Conservation (phyloP, 345 rosid genomes). For the Chamaenerion angustifolium region DNA sequence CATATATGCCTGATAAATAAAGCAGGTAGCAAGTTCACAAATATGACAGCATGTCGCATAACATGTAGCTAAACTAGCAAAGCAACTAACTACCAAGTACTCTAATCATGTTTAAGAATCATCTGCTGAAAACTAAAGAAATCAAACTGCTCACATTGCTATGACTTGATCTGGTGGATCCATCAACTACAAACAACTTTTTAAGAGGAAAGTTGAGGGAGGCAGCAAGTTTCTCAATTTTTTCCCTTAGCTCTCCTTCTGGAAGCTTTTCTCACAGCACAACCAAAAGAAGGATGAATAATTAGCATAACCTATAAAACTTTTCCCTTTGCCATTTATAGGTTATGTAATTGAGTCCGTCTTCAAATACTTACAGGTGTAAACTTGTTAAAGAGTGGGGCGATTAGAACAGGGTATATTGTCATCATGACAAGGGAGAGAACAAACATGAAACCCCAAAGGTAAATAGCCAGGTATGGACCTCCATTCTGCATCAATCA, state of each 20-base stretch:
- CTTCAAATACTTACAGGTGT: slow-evolving; percentile 59
- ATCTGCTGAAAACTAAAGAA: neutral
- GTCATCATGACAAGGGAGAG: slow-evolving; percentile 98
- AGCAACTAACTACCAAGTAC: neutral
- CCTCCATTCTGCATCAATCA: slow-evolving; percentile 79
- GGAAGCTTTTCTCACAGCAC: slow-evolving; percentile 50
- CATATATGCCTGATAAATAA: slow-evolving; percentile 73
- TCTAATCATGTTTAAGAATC: neutral
- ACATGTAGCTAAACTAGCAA: neutral
- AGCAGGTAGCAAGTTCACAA: neutral
- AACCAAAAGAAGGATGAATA: slow-evolving; percentile 5
- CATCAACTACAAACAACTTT: slow-evolving; percentile 95
- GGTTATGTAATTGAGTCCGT: neutral
- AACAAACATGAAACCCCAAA: slow-evolving; percentile 95
- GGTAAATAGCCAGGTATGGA: slow-evolving; percentile 93
- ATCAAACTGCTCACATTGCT: slow-evolving; percentile 71
- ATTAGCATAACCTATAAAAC: no score
- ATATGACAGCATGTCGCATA: neutral
- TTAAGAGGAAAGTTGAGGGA: slow-evolving; percentile 81
- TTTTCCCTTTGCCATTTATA: no score
- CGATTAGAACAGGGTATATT: slow-evolving; percentile 74
- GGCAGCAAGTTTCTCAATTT: slow-evolving; percentile 85
- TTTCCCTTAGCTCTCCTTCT: slow-evolving; percentile 68
- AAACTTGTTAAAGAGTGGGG: slow-evolving; percentile 95
- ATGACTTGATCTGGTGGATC: slow-evolving; percentile 99